A percentile compares a stretch with the other conserved stretches of the same genome.
Evolutionary conservation across 768 basidiomycete species (phyloP).

Genomic region (Suillus fuscotomentosus): DNA sequence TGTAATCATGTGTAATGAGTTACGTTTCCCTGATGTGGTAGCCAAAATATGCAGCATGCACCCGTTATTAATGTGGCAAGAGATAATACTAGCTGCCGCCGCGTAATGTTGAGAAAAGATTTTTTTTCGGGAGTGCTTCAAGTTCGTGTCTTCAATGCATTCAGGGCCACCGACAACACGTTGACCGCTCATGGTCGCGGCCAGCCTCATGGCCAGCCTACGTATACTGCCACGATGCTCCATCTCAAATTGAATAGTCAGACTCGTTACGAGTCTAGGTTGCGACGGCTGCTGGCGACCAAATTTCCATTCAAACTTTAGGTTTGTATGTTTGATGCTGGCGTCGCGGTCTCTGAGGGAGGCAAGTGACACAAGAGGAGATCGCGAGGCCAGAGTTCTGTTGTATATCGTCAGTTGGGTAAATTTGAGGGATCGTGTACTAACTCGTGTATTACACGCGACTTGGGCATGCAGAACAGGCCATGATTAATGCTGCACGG

Average conservation of each 20-base stretch:
- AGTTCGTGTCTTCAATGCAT: neutral
- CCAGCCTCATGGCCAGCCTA: too few species aligned
- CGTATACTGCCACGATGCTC: too few species aligned
- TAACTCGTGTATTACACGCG: too few species aligned
- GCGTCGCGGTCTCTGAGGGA: neutral
- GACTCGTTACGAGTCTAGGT: neutral
- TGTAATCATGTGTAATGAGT: too few species aligned
- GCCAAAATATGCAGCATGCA: too few species aligned
- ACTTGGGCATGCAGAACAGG: neutral
- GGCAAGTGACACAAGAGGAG: neutral
- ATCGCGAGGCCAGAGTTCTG: neutral
- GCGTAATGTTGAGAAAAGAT: too few species aligned
- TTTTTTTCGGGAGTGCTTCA: too few species aligned
- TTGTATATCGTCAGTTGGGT: neutral
- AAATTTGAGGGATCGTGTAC: neutral
- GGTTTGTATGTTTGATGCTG: neutral
- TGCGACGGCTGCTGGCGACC: neutral
- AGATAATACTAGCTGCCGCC: too few species aligned
- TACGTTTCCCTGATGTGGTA: too few species aligned
- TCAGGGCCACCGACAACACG: neutral
- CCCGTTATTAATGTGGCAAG: too few species aligned
- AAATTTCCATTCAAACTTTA: neutral
- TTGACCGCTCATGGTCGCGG: neutral
- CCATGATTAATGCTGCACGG: neutral
- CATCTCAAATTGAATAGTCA: too few species aligned